Evolutionary conservation across 441 rosid species (phyloP).

Genomic region (Jatropha podagrica): DNA sequence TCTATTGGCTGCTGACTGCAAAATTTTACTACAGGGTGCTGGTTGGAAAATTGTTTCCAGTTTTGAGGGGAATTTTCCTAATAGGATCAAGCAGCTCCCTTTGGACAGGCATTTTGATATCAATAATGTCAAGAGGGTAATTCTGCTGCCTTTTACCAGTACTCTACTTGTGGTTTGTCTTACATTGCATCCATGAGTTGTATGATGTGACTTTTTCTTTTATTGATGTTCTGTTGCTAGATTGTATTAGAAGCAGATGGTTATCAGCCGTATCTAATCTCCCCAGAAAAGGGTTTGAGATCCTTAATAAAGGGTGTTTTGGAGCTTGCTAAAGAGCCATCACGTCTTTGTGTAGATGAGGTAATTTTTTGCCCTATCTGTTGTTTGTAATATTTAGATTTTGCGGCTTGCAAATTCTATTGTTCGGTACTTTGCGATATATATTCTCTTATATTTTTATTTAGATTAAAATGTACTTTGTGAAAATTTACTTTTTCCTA

Average conservation of each 20-base stretch:
- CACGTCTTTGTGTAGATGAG: slow-evolving; percentile 87
- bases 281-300: slow-evolving; percentile 95
- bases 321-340: slow-evolving; percentile 92
- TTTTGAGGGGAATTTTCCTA: slow-evolving; percentile 93
- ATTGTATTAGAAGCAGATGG: slow-evolving; percentile 96
- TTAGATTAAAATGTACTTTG: neutral
- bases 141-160: slow-evolving; percentile 12
- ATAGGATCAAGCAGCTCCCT: slow-evolving; percentile 88
- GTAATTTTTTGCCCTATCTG: slow-evolving; percentile 28
- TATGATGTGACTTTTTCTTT: neutral
- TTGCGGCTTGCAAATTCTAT: neutral
- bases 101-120: slow-evolving; percentile 91
- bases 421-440: neutral
- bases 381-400: neutral
- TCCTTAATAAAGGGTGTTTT: slow-evolving; percentile 88
- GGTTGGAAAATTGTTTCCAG: slow-evolving; percentile 98
- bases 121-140: slow-evolving; percentile 86
- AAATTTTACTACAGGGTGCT: slow-evolving; percentile 56
- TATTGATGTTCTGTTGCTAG: slow-evolving; percentile 38
- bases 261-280: slow-evolving; percentile 95
- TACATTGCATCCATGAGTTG: slow-evolving; percentile 8
- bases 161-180: neutral
- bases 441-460: neutral
- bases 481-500: neutral
- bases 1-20: neutral